These are phyloP conservation scores for Biscogniauxia mediterranea DNA, from an alignment of 2,329 filamentous ascomycete species.

Conservation along the genomic window DNA sequence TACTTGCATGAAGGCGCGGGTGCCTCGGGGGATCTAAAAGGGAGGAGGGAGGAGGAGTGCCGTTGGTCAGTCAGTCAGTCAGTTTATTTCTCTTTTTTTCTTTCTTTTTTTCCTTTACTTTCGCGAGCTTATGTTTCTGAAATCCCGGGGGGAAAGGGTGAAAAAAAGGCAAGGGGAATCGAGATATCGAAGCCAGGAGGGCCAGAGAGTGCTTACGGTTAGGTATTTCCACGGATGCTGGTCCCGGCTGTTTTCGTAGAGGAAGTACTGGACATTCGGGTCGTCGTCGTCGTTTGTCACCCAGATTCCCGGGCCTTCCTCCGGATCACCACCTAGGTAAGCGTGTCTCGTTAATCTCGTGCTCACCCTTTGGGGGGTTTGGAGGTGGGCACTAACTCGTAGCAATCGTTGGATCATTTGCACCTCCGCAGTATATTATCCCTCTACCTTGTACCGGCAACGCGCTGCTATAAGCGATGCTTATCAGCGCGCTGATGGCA, in stretches of 20 bases:
- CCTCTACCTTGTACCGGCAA: neutral
- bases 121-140: neutral
- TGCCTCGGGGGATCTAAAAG: constrained; percentile 19
- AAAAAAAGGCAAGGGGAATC: neutral
- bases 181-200: neutral
- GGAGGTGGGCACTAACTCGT: neutral
- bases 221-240: constrained; percentile 29
- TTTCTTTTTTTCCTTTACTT: too few relatives aligned
- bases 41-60: neutral
- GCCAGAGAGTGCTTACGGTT: constrained; percentile 15
- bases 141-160: neutral
- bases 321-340: constrained; percentile 14
- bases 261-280: constrained; percentile 21
- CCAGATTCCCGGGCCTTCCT: constrained; percentile 23
- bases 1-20: constrained; percentile 25
- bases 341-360: neutral
- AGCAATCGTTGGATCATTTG: neutral
- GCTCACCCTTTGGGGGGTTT: too few relatives aligned
- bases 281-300: constrained; percentile 25
- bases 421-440: neutral
- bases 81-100: neutral
- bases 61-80: neutral
- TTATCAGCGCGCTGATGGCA: neutral
- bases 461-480: neutral
- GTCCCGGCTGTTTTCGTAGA: constrained; percentile 28